Percentiles rank a stretch among this genome's conserved stretches.
phyloP scores from a whole-genome alignment of 148 eudicot genomes.

The Cornus florida region DNA sequence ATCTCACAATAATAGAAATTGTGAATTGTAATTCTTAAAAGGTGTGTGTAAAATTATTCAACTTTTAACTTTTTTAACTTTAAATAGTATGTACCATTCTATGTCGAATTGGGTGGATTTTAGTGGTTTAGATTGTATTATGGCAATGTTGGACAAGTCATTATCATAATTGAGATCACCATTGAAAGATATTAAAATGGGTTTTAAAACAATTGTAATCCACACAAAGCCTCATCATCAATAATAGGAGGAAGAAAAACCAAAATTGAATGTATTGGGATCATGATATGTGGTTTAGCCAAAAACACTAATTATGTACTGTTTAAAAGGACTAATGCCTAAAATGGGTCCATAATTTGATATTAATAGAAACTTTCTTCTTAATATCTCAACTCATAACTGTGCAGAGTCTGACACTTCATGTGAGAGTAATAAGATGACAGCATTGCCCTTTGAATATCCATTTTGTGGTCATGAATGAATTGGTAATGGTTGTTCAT shows the following conservation, averaged over 20 bases:
- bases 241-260: neutral
- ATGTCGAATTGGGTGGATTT: neutral
- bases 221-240: constrained; percentile 12
- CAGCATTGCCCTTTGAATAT: neutral
- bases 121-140: neutral
- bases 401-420: neutral
- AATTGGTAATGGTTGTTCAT: no score
- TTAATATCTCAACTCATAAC: neutral
- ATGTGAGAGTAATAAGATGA: neutral
- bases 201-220: constrained; percentile 18
- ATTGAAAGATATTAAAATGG: constrained; percentile 17
- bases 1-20: no score
- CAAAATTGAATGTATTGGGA: neutral
- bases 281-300: constrained; percentile 15
- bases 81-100: no score
- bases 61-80: no score
- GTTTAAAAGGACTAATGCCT: constrained; percentile 19
- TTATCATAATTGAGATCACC: neutral
- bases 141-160: neutral
- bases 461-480: neutral
- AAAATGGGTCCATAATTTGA: neutral
- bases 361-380: neutral
- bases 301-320: constrained; percentile 1
- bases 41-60: no score
- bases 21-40: no score